Evolutionary conservation across 257 asterid species (phyloP), one percentile per base, ranked within the genome.

Genomic region (Penstemon barbatus): DNA sequence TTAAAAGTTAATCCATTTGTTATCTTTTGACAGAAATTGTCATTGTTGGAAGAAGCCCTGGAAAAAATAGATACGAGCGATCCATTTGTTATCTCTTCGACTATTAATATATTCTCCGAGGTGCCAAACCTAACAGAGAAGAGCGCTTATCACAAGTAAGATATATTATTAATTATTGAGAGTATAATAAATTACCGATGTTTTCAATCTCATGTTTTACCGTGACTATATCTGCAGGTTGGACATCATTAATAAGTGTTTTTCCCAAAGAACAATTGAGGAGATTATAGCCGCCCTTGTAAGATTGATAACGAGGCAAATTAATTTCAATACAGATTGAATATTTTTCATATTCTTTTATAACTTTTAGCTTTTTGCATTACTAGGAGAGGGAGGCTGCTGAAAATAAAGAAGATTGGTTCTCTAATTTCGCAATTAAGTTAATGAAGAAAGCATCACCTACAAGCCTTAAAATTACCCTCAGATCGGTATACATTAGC

Each of bases 391-490:
- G 9, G 75, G 95, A 82, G 76, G 81, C 75, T 70, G 73, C 69
- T 59, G 61, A 68, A 33, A 67, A 62, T 69, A 71, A 83, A 71
- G 98, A 85, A 62, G 89, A 78, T 39, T 92, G 96, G 96, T 77
- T 88, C 78, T 77, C 81, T 62, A 25, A 25, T 25, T 85, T 87
- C 66, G 74, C 95, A 57, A 70, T 92, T 72, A 85, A 78, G 51
- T 79, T 95, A 49, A 39, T 92, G 72, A 84, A 84, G 82, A 86
- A 87, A 81, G 91, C 97, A 36, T 88, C 98, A 25, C 98, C 98
- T 3, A 90, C 75, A 58, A 88, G 98, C 85, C 97, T 90, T 53
- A 92, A 90, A 75, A 88, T 90, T 74, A 74, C 96, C 41, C 89
- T 92, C 52, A 86, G 97, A 90, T 90, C 92, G 77, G 97, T 92